phyloP scores from a whole-genome alignment of 2,329 filamentous ascomycete genomes.

The Mycocentrospora acerina region DNA sequence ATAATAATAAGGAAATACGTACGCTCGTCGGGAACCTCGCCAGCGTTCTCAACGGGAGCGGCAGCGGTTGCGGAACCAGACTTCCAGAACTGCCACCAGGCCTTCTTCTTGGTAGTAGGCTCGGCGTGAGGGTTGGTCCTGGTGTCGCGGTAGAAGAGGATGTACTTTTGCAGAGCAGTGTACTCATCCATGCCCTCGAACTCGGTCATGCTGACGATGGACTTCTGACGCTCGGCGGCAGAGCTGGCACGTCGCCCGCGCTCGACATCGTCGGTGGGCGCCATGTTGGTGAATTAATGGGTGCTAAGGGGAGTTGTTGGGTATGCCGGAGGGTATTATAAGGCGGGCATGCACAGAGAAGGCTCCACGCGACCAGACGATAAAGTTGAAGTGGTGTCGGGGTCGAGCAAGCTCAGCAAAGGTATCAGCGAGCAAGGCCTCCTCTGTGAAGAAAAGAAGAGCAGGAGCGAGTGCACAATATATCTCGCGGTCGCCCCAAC shows the following conservation, averaged over 20 bases:
- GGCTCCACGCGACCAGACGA: constrained; percentile 26
- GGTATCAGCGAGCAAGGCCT: constrained; percentile 31
- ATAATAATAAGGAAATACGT: constrained; percentile 9
- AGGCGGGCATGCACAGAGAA: constrained; percentile 29
- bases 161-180: constrained; percentile 66
- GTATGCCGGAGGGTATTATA: constrained; percentile 19
- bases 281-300: constrained; percentile 22
- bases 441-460: constrained; percentile 25
- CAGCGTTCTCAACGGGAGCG: constrained; percentile 33
- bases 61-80: constrained; percentile 33
- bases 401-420: constrained; percentile 30
- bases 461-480: constrained; percentile 22
- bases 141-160: constrained; percentile 65
- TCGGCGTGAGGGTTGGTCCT: constrained; percentile 51
- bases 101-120: constrained; percentile 51
- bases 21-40: constrained; percentile 59
- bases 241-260: constrained; percentile 28
- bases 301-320: constrained; percentile 17
- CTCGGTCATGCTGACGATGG: constrained; percentile 36
- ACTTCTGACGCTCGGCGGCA: constrained; percentile 37
- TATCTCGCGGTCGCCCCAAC: constrained; percentile 28
- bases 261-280: constrained; percentile 39
- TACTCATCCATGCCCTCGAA: constrained; percentile 62
- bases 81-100: constrained; percentile 63
- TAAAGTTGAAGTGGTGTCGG: constrained; percentile 15